Evolutionary conservation across 1,284 basidiomycete genomes (phyloP).

Genomic region (Veloboletus limbatus): DNA sequence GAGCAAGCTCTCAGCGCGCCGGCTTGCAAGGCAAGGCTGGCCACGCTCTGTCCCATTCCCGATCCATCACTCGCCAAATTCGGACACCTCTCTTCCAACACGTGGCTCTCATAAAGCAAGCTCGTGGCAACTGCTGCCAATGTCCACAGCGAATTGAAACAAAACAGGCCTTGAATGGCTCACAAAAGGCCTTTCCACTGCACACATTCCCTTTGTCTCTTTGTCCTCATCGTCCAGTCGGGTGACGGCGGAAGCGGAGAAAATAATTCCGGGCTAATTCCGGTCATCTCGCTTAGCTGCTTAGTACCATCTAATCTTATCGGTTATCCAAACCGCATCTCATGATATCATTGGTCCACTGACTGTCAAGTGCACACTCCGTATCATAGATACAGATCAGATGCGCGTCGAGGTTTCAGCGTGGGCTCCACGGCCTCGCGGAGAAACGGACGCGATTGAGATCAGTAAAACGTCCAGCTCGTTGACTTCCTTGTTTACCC

Average conservation of each 20-base stretch:
- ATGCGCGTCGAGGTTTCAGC: conserved; percentile 31
- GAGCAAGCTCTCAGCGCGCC: conserved; percentile 27
- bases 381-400: conserved; percentile 22
- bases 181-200: too few species aligned
- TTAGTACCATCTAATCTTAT: conserved; percentile 35
- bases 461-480: conserved; percentile 25
- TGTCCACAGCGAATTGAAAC: too few species aligned
- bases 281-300: conserved; percentile 9
- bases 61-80: conserved; percentile 26
- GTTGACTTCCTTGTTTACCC: conserved; percentile 15
- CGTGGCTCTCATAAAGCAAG: conserved; percentile 18
- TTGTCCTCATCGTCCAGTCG: neutral
- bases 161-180: too few species aligned
- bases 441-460: conserved; percentile 13
- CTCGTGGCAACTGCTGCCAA: too few species aligned
- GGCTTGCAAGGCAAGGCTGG: conserved; percentile 33
- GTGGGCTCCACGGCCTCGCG: conserved; percentile 31
- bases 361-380: conserved; percentile 9
- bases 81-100: conserved; percentile 29
- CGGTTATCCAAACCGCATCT: conserved; percentile 12
- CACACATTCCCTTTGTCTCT: conserved; percentile 10
- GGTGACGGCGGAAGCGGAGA: conserved; percentile 8
- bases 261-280: conserved; percentile 3
- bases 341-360: too few species aligned
- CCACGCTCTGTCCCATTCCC: conserved; percentile 32